phyloP scores from a whole-genome alignment of 2,329 filamentous ascomycete genomes.

The Neurospora crassa region DNA sequence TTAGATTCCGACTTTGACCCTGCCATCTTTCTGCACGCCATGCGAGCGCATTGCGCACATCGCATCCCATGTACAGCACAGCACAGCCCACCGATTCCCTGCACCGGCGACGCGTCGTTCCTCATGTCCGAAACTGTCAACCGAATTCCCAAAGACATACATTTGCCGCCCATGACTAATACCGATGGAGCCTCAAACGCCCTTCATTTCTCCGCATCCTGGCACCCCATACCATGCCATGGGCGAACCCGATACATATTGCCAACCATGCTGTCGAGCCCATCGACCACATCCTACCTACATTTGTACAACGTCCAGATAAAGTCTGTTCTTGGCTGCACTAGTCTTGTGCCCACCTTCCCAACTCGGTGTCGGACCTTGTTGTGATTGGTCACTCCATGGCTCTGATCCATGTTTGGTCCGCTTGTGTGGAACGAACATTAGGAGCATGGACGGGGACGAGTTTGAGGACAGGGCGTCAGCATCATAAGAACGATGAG shows the following conservation, averaged over 20 bases:
- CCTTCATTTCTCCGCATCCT: background rate
- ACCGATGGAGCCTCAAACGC: accelerated
- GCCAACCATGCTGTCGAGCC: no score
- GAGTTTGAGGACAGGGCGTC: background rate
- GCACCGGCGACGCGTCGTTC: background rate
- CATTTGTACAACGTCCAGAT: background rate
- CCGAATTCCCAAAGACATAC: no score
- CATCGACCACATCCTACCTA: no score
- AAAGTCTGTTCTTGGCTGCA: background rate
- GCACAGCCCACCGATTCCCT: background rate
- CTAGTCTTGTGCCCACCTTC: background rate
- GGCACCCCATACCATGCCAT: background rate
- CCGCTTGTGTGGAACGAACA: background rate
- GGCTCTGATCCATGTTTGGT: background rate
- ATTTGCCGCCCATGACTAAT: no score
- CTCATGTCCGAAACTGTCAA: background rate
- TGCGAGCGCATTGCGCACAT: background rate
- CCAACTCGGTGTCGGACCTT: background rate
- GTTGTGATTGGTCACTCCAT: background rate
- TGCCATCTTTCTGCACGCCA: background rate
- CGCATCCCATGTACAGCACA: background rate
- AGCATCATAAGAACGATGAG: background rate
- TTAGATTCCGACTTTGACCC: background rate
- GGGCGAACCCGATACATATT: background rate
- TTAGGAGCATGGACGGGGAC: background rate